Evolutionary conservation across 2,329 filamentous ascomycete genomes (phyloP), one percentile per base, ranked within the genome.

Genomic region (Trichoderma sp.): DNA sequence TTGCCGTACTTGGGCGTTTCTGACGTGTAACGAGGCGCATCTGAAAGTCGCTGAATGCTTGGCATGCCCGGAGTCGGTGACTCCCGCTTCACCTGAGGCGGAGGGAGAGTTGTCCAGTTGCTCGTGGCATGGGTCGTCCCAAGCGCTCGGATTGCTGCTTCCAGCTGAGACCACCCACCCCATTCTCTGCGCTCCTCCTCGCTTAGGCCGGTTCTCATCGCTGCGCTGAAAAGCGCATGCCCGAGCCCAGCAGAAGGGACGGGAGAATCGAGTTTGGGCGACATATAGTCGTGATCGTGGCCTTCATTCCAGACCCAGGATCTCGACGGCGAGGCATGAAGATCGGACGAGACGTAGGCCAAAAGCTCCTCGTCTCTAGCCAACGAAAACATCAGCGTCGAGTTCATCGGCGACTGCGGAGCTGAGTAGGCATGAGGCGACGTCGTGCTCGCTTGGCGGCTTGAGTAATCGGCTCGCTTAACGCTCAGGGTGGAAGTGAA

Each of bases 301-400:
- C 82, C 71, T 85, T 67, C 65, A 15, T 39, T 78, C 94, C 93
- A 97, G 4, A 93, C 85, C 94, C 94, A 98, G 14, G 89, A 88
- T 43, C 86, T 86, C 60, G 93, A 89, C 0, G 84, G 82, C n/a
- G 85, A 87, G 1, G 89, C 90, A 77, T 98, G 94, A 72, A 96
- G 82, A 77, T 98, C 95, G 0, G 89, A 91, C 34, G 91, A 94
- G 1, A 91, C 87, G 71, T 97, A 97, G 0, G 89, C 91, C 30
- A 98, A 79, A 70, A 98, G 84, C 74, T 97, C 94, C 74, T 98
- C 93, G 72, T 99, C 93, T 3, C 82, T 81, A 52, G 74, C 71
- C 3, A 79, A 69, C 21, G 75, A 75, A 28, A 74, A 64, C 7
- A 77, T 66, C n/a, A 78, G 66, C 10, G 72, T 71, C 1, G 72